phyloP scores from a whole-genome alignment of 129 eudicot genomes.

The Cynara cardunculus region DNA sequence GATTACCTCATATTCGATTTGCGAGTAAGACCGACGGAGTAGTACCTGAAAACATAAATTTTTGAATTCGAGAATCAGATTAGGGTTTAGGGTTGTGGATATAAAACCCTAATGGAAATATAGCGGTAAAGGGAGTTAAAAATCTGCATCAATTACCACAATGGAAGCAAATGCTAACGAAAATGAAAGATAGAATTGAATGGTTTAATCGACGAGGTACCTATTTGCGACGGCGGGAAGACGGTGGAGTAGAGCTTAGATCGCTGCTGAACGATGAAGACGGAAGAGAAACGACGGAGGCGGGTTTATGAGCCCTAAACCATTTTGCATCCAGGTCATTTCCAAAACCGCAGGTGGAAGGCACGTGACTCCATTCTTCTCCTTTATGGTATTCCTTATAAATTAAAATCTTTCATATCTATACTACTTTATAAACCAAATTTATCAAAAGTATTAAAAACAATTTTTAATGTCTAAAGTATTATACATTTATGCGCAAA shows the following conservation, averaged over 20 bases:
- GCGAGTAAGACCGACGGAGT: background rate
- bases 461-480: no score
- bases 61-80: slow-evolving; percentile 5
- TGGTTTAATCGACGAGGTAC: background rate
- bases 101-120: slow-evolving; percentile 7
- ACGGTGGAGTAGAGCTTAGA: slow-evolving; percentile 4
- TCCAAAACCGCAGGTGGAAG: slow-evolving; percentile 1
- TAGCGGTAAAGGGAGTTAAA: background rate
- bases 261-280: background rate
- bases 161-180: background rate
- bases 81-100: slow-evolving; percentile 1
- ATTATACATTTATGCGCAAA: no score
- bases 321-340: background rate
- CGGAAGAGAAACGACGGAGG: background rate
- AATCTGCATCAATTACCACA: background rate
- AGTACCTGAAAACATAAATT: background rate
- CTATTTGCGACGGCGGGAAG: background rate
- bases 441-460: no score
- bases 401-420: no score
- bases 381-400: no score
- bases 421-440: no score
- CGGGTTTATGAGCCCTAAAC: slow-evolving; percentile 4
- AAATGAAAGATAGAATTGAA: background rate
- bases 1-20: slow-evolving; percentile 15
- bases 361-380: background rate